Conservation (phyloP, 2,329 filamentous ascomycete genomes). For the Colletotrichum orbiculare region DNA sequence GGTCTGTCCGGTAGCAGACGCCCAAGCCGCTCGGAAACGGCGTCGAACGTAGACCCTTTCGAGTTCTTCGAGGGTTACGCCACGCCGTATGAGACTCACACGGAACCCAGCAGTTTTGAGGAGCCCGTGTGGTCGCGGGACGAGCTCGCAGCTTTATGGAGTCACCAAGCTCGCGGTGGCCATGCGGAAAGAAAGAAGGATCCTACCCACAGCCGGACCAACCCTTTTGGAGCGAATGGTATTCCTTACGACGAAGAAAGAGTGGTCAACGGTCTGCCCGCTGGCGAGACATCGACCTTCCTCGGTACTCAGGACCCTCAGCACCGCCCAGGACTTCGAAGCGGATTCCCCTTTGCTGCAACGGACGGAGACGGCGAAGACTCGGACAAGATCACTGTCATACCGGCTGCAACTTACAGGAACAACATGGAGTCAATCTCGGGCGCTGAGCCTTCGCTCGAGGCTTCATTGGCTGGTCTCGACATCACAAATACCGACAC, state of each 20-base stretch:
- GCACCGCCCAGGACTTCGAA: background rate
- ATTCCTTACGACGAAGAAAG: too few species aligned
- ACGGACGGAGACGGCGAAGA: background rate
- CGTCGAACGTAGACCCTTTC: background rate
- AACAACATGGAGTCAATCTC: background rate
- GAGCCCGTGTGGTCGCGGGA: background rate
- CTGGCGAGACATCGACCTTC: background rate
- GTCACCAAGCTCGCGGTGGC: background rate
- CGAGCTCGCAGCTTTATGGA: background rate
- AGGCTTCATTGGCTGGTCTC: background rate
- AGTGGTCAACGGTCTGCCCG: too few species aligned
- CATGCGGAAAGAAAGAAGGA: background rate
- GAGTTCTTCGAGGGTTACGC: slow-evolving; percentile 3
- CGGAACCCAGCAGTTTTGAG: background rate
- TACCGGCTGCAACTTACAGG: background rate
- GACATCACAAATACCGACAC: background rate
- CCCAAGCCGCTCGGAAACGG: background rate
- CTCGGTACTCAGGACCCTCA: background rate
- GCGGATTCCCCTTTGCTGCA: background rate
- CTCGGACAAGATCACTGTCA: background rate
- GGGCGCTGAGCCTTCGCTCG: background rate
- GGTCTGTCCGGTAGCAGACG: background rate
- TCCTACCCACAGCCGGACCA: too few species aligned
- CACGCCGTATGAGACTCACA: background rate
- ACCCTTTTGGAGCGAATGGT: too few species aligned